Percentiles rank a stretch among this genome's conserved stretches.
Conservation (phyloP, 805 yeast genomes). For the Nakazawaea pomicola region DNA sequence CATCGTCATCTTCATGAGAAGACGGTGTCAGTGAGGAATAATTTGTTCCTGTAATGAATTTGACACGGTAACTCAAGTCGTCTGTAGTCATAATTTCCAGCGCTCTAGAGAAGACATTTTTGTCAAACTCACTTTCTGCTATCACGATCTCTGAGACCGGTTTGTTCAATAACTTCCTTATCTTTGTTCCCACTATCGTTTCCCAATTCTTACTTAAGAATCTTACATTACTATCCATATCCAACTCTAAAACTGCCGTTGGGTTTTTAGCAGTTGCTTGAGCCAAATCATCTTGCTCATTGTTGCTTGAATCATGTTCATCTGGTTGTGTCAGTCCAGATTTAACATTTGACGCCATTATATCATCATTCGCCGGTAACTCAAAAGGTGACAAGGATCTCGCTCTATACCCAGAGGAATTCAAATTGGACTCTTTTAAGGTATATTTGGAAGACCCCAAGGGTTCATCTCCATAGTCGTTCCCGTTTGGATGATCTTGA, state of each 20-base stretch:
- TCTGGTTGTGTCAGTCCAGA: too few species aligned
- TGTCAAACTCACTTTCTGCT: constrained; percentile 59
- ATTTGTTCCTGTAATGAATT: constrained; percentile 56
- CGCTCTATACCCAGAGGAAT: background rate
- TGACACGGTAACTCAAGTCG: constrained; percentile 72
- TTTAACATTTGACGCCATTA: too few species aligned
- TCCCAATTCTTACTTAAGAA: constrained; percentile 80
- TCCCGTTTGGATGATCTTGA: background rate
- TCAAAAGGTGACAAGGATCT: constrained; percentile 11
- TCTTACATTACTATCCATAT: constrained; percentile 70
- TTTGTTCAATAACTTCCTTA: constrained; percentile 45
- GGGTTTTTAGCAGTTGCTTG: constrained; percentile 67
- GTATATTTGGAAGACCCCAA: background rate
- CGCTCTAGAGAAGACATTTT: constrained; percentile 63
- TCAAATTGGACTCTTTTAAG: background rate
- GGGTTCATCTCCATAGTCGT: background rate
- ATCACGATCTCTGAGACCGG: constrained; percentile 61
- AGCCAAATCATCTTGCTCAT: constrained; percentile 48
- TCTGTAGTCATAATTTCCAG: constrained; percentile 65
- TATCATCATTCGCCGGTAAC: background rate
- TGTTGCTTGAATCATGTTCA: background rate
- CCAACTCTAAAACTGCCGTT: constrained; percentile 79
- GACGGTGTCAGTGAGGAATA: constrained; percentile 16
- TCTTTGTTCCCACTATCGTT: constrained; percentile 62
- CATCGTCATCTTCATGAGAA: constrained; percentile 14